Base-by-base conservation (phyloP, 352 stramenopile genomes). In the Globisporangium sylvaticum region DNA sequence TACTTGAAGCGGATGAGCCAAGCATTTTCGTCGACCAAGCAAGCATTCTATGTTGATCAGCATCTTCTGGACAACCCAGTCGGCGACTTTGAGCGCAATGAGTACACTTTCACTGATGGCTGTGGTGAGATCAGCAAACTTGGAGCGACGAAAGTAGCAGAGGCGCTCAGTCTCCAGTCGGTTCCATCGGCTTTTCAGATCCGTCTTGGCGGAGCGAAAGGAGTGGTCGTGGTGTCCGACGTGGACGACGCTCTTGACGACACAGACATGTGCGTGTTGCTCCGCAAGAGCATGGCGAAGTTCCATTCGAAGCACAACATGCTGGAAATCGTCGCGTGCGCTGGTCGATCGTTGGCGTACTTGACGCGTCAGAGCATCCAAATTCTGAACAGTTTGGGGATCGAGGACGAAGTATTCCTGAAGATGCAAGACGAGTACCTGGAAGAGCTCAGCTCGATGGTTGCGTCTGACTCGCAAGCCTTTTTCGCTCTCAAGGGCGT, bases 1-100 rank as follows among this genome's bases (percentile, higher is more conserved):
- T 94, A 92, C 48, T 58, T 94, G 8, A 94, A 94, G 70, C 83
- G 86, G 34, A 62, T 94, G 12, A 83, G 84, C 10, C 86, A 91
- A 70, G 81, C 82, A 4, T 91, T 94, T 52, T 91, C 86, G 2
- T 87, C 82, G 1, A 92, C 86, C 9, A 78, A 73, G 52, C 76
- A 84, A 52, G 61, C 80, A 0, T 90, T 89, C 31, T 7, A 59
- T 8, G 64, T 94, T 18, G 70, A 78, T 39, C 69, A 79, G 18
- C 46, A 59, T 32, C 67, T 87, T n/a, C 63, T 94, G 18, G 53
- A 80, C 18, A 68, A 87, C 15, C 77, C 79, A 0, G 62, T 75
- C 1, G 48, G 80, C 1, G 84, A 94, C 44, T 83, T 92, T 18
- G 55, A 39, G 6, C 77, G 79, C 57, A 63, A 76, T 9, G 63